Conservation (phyloP, 805 yeast species). For the Hanseniaspora clermontiae region DNA sequence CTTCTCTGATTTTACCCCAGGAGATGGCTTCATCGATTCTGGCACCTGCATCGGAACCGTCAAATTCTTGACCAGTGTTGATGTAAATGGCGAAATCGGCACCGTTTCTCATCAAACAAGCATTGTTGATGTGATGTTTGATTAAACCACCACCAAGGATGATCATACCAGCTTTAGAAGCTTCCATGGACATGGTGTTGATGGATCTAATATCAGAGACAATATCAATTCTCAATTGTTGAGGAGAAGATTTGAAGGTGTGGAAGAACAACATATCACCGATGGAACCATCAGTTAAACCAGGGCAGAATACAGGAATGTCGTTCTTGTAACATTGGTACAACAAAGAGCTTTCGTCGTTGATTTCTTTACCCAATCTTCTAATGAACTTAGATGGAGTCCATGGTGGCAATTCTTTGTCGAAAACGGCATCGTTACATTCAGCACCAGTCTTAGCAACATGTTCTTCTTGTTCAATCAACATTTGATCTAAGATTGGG, state of each 20-base stretch:
- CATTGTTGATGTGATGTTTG: conserved; percentile 95
- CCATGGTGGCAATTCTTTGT: conserved; percentile 50
- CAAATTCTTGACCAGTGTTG: conserved; percentile 97
- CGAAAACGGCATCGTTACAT: conserved; percentile 40
- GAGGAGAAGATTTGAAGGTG: conserved; percentile 87
- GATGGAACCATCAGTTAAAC: conserved; percentile 93
- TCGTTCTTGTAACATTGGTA: conserved; percentile 97
- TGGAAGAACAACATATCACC: conserved; percentile 99
- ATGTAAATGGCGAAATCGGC: conserved; percentile 96
- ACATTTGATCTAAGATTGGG: conserved; percentile 75
- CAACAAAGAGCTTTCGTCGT: conserved; percentile 82
- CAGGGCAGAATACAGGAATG: conserved; percentile 95
- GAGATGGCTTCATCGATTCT: conserved; percentile 97
- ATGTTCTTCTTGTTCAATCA: conserved; percentile 74
- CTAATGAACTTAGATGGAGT: conserved; percentile 89
- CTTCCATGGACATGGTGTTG: conserved; percentile 90
- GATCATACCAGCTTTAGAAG: conserved; percentile 88
- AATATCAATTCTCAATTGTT: conserved; percentile 77
- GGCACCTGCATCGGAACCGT: conserved; percentile 98
- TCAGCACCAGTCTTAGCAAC: conserved; percentile 42
- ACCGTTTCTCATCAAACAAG: conserved; percentile 97
- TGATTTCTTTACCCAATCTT: conserved; percentile 86
- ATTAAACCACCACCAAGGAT: conserved; percentile 92
- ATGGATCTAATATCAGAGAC: conserved; percentile 87
- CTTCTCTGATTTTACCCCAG: conserved; percentile 97